Conservation (phyloP, 1,284 basidiomycete genomes). For the Tylopilus orsonianus region DNA sequence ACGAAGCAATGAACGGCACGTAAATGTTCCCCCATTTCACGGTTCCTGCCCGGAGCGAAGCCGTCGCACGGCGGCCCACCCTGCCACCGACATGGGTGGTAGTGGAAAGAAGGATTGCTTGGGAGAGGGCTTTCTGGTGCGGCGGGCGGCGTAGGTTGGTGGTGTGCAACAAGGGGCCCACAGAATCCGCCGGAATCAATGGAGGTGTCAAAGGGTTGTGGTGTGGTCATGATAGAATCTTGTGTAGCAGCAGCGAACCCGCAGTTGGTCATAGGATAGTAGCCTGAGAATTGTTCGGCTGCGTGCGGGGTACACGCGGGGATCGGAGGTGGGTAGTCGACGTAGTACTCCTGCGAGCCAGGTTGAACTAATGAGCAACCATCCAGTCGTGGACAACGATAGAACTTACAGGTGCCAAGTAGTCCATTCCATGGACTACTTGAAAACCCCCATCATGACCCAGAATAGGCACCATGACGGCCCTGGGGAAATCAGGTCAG, state of each 20-base stretch:
- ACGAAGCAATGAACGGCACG: constrained; percentile 21
- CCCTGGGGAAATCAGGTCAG: constrained; percentile 16
- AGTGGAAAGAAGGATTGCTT: constrained; percentile 5
- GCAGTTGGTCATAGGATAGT: not conserved
- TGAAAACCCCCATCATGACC: not conserved
- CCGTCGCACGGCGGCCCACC: constrained; percentile 25
- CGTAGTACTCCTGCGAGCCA: constrained; percentile 15
- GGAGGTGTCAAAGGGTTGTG: not conserved
- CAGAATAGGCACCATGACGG: not conserved
- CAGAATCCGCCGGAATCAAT: not conserved
- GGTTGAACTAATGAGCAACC: constrained; percentile 2
- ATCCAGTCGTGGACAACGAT: not conserved
- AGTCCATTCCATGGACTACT: not conserved
- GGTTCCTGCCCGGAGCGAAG: constrained; percentile 27
- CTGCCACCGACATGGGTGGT: constrained; percentile 22
- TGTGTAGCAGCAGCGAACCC: not conserved
- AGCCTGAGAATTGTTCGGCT: not conserved
- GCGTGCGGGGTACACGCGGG: not conserved
- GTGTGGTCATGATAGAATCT: not conserved
- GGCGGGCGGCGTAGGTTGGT: constrained; percentile 21
- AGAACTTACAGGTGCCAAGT: constrained; percentile 11
- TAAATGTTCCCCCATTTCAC: constrained; percentile 31
- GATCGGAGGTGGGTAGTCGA: not conserved
- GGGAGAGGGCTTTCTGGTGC: constrained; percentile 7
- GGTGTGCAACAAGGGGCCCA: constrained; percentile 1